phyloP scores from a whole-genome alignment of 768 basidiomycete species.

The Tremella mesenterica region DNA sequence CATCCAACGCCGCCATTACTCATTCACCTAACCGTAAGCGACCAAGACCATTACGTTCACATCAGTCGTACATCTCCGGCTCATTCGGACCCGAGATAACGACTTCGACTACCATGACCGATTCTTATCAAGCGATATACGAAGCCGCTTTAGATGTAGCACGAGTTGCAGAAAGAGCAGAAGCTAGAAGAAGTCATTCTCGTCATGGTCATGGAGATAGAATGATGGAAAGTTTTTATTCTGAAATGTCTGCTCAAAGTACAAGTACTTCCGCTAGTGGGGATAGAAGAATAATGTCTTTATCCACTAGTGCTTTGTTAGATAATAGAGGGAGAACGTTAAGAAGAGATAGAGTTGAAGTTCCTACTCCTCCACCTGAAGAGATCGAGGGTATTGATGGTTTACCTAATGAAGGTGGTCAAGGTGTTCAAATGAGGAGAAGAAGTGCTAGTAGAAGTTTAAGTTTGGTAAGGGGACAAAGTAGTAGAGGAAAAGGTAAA shows the following conservation, averaged over 20 bases:
- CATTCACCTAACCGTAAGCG: neutral
- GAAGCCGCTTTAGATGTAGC: slow-evolving; percentile 42
- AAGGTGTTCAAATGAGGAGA: slow-evolving; percentile 3
- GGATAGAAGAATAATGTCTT: neutral
- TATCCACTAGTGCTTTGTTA: slow-evolving; percentile 11
- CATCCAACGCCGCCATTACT: neutral
- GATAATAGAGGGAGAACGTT: slow-evolving; percentile 17
- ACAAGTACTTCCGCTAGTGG: neutral
- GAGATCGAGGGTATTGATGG: slow-evolving; percentile 16
- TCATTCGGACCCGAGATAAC: slow-evolving; percentile 9
- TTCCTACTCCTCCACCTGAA: slow-evolving; percentile 2
- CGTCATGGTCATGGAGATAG: slow-evolving; percentile 50
- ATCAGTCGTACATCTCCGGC: neutral
- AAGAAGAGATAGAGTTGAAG: neutral
- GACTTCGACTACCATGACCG: slow-evolving; percentile 2
- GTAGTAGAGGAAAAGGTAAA: slow-evolving; percentile 51
- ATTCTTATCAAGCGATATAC: slow-evolving; percentile 33
- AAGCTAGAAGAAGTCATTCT: slow-evolving; percentile 8
- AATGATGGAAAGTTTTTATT: slow-evolving; percentile 67
- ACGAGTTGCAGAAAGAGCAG: slow-evolving; percentile 34
- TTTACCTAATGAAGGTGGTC: slow-evolving; percentile 11
- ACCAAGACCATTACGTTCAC: neutral
- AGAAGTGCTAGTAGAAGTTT: slow-evolving; percentile 33
- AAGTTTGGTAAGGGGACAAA: slow-evolving; percentile 28
- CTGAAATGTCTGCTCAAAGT: slow-evolving; percentile 49